These are phyloP conservation scores for Oleoguttula mirabilis DNA, from an alignment of 495 filamentous ascomycete genomes.

Conservation along the genomic window DNA sequence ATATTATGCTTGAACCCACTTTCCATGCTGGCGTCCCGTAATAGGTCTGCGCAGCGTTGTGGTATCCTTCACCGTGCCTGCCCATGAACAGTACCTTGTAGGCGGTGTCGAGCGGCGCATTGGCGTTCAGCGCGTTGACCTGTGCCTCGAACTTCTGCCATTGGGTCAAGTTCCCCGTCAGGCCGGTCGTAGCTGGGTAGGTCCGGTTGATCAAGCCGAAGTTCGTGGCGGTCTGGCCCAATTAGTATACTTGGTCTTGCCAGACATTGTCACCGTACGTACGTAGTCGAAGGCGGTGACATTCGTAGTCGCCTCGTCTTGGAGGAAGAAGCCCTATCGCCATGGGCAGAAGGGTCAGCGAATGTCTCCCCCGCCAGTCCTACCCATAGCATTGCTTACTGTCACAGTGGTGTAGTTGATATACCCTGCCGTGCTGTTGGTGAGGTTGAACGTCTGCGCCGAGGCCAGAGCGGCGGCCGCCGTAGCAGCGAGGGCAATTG, in stretches of 20 bases:
- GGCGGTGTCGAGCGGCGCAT: slow-evolving; percentile 35
- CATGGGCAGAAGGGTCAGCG: too few species aligned
- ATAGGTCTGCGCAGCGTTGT: slow-evolving; percentile 51
- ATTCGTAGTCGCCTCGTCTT: slow-evolving; percentile 54
- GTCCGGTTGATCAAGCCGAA: slow-evolving; percentile 54
- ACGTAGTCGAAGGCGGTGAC: slow-evolving; percentile 56
- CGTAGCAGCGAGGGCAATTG: neutral
- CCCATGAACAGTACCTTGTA: slow-evolving; percentile 63
- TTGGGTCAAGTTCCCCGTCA: slow-evolving; percentile 36
- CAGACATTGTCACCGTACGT: slow-evolving; percentile 8
- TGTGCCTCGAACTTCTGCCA: slow-evolving; percentile 55
- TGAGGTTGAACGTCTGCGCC: neutral
- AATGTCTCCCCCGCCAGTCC: too few species aligned
- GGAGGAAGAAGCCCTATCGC: slow-evolving; percentile 60
- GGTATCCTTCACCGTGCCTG: slow-evolving; percentile 60
- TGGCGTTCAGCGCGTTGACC: slow-evolving; percentile 42
- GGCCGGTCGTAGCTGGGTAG: slow-evolving; percentile 39
- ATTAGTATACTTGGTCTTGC: neutral
- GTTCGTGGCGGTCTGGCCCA: slow-evolving; percentile 42
- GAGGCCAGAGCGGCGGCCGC: neutral
- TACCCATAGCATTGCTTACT: too few species aligned
- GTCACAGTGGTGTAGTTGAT: slow-evolving; percentile 53
- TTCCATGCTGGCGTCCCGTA: slow-evolving; percentile 61
- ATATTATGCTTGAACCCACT: slow-evolving; percentile 31
- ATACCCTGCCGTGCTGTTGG: slow-evolving; percentile 12